Percentiles rank a stretch among this genome's conserved stretches.
phyloP scores from a whole-genome alignment of 441 rosid species.

The Erodium moschatum region DNA sequence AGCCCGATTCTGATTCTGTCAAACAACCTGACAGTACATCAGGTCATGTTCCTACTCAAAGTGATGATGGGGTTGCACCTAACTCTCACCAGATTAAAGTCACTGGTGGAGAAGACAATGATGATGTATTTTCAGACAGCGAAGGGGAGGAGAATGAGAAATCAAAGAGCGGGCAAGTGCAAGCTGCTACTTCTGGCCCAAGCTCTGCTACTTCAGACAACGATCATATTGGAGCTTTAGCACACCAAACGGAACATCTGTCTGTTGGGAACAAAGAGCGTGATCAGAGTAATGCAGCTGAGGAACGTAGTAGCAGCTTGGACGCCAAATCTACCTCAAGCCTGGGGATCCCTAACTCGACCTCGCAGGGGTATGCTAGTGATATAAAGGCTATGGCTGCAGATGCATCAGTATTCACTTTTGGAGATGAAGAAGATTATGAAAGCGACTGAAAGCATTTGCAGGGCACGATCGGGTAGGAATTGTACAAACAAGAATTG shows the following conservation, averaged over 20 bases:
- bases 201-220: background rate
- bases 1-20: conserved; percentile 23
- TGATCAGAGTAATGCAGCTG: conserved; percentile 14
- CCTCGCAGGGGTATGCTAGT: conserved; percentile 27
- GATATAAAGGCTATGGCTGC: conserved; percentile 68
- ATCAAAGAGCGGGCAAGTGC: conserved; percentile 27
- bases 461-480: background rate
- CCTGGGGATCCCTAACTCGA: conserved; percentile 16
- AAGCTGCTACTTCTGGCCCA: conserved; percentile 10
- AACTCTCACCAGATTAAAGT: conserved; percentile 27
- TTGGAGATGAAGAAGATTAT: conserved; percentile 68
- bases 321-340: conserved; percentile 22
- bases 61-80: conserved; percentile 10
- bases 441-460: conserved; percentile 32
- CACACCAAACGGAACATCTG: conserved; percentile 28
- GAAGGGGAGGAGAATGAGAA: conserved; percentile 46
- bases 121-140: conserved; percentile 64
- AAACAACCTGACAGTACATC: conserved; percentile 25
- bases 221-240: conserved; percentile 15
- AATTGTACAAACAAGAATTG: background rate
- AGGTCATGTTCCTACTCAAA: conserved; percentile 21
- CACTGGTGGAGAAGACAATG: conserved; percentile 33
- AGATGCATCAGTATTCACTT: conserved; percentile 63
- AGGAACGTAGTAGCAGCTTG: conserved; percentile 10
- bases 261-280: conserved; percentile 20